Evolutionary conservation across 108 stramenopile species (phyloP), one percentile per base, ranked within the genome.

Genomic region (Poteriospumella lacustris): DNA sequence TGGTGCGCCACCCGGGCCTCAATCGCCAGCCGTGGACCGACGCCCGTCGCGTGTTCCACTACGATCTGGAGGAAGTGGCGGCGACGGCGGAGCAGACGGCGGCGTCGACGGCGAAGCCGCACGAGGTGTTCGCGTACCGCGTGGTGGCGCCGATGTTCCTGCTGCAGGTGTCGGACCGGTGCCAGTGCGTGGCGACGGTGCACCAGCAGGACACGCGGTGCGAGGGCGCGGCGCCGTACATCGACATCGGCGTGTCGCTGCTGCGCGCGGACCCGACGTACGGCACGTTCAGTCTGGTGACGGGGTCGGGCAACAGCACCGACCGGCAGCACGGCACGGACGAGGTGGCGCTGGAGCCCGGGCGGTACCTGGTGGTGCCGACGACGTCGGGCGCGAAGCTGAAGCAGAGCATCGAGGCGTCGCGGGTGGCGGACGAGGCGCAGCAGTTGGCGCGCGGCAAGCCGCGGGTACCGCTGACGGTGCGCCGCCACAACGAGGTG

Each of bases 201-300:
- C 79, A 80, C 59, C 79, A 80, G 59, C 44, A 75, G 44, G 79
- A 80, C 72, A 70, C 38, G 43, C 70, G 79, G 31, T 75, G 73
- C 68, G 72, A 29, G 43, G 40, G 58, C 38, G 69, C 79, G 12
- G 3, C n/a, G 43, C 79, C 79, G 44, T 80, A 80, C 59, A 1
- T 80, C 28, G 79, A 80, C 68, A 75, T 80, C 12, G 79, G 79
- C 1, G 79, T 80, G 9, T 68, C 68, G n/a, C 33, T 80, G 2
- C 38, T 80, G 70, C 42, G 44, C 44, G 47, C 39, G 44, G 43
- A 42, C 28, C 68, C 78, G 36, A 42, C 43, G 28, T 72, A 79
- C 69, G 70, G 70, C 31, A 80, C 75, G 1, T 80, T 70, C 59
- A 39, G 39, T 40, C 75, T 80, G 2, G 41, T 80, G 58, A 36